Evolutionary conservation across 2,329 filamentous ascomycete species (phyloP).

Genomic region (Lasiodiplodia citricola): DNA sequence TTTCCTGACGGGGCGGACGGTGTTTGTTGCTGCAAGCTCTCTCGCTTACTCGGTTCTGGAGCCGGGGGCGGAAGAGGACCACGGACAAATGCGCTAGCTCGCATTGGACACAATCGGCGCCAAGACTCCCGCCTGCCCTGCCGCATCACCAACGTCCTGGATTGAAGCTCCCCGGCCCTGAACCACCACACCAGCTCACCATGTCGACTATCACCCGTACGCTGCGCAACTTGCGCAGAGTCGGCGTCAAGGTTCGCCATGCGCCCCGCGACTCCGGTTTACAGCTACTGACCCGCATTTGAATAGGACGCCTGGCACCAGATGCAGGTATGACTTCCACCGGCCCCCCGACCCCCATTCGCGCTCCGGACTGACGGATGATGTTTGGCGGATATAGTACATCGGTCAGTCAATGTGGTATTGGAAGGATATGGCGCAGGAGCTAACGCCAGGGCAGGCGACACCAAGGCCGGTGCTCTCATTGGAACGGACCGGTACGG

Average conservation of each 20-base stretch:
- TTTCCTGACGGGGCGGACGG: background rate
- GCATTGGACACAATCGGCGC: conserved; percentile 8
- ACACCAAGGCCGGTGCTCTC: conserved; percentile 91
- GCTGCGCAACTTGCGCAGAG: conserved; percentile 81
- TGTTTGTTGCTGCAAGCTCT: conserved; percentile 7
- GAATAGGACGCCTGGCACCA: conserved; percentile 85
- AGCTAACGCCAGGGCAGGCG: conserved; percentile 64
- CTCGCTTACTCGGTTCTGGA: background rate
- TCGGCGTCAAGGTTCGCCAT: conserved; percentile 78
- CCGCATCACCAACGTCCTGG: conserved; percentile 17
- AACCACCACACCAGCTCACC: conserved; percentile 42
- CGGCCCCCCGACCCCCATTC: conserved; percentile 15
- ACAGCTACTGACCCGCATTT: conserved; percentile 19
- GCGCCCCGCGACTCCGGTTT: conserved; percentile 38
- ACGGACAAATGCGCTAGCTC: conserved; percentile 8
- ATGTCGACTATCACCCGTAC: conserved; percentile 96
- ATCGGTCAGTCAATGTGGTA: conserved; percentile 40
- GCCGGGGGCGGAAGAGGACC: conserved; percentile 4
- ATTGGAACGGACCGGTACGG: conserved; percentile 87
- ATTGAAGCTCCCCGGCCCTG: conserved; percentile 3
- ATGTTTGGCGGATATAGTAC: conserved; percentile 37
- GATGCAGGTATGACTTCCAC: conserved; percentile 74
- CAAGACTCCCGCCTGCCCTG: conserved; percentile 18
- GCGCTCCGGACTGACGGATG: conserved; percentile 10
- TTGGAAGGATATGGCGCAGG: background rate